Evolutionary conservation across 140 eudicot species (phyloP), one percentile per base, ranked within the genome.

Genomic region (Senecio squalidus): DNA sequence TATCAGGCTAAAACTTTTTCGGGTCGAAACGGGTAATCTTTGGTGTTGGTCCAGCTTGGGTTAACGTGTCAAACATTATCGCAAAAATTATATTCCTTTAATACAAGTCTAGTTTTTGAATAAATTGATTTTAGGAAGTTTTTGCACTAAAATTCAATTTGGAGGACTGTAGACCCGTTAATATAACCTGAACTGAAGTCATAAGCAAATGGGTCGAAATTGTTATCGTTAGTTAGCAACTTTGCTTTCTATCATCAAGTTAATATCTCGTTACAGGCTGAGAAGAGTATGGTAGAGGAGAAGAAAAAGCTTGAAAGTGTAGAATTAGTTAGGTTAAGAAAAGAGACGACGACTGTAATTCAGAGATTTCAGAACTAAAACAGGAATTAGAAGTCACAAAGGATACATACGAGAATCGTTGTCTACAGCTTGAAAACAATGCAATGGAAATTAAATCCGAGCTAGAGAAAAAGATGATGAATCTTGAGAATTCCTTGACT

Each of bases 211-310:
- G 44, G 45, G 55, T 27, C 7, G 2, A 63, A 34, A 46, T 30
- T 17, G 28, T 18, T n/a, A n/a, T n/a, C n/a, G n/a, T n/a, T n/a
- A n/a, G n/a, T n/a, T n/a, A n/a, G n/a, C 54, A 13, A 10, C 20
- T 30, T 9, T 39, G 46, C 22, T 41, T 33, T 27, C 25, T 9
- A 10, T 25, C 38, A 25, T 25, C 36, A 20, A 28, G 2, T 29
- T 9, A 54, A 20, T 24, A 18, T 31, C 4, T 34, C 22, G 43
- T 76, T 70, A 58, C 76, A 85, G 93, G 43, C 60, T 55, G 98
- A 87, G 71, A 92, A 84, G 80, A 43, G 30, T 13, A 75, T 66
- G 55, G 64, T 79, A 6, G 89, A 84, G 79, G 95, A 84, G 74
- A 84, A 77, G 70, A 87, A 75, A 73, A 76, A 56, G 75, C 76